Evolutionary conservation across 805 yeast genomes (phyloP), one percentile per base, ranked within the genome.

Genomic region (Candida peoriensis): DNA sequence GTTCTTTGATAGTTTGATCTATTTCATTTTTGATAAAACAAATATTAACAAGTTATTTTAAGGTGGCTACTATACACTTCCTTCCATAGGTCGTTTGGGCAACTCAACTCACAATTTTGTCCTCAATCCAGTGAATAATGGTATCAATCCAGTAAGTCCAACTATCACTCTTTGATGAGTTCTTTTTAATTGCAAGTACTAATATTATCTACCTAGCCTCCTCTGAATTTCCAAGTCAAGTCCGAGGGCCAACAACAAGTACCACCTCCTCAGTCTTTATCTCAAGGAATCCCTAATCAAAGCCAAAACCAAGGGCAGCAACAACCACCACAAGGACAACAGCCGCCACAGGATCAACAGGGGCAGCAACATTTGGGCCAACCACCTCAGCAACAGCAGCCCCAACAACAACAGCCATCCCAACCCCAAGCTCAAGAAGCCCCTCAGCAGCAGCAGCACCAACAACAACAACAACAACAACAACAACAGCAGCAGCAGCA

Each of bases 311-410:
- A 26, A 16, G 19, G 15, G 14, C 27, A 24, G n/a, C 27, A 26
- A 20, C 24, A 29, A 19, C 32, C 11, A 20, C 32, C 6, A 6
- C 15, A 7, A 9, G 12, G 33, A 23, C 30, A 28, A 9, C 22
- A 16, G 18, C 17, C 22, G 9, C 25, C 27, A 14, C 34, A 33
- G 26, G 17, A 20, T 24, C 18, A n/a, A n/a, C n/a, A n/a, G n/a
- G n/a, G n/a, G n/a, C n/a, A n/a, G n/a, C 62, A 58, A 28, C 57
- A 46, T 30, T 58, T 50, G 35, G 41, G 50, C 32, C 52, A 35
- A 17, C 48, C 37, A 36, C 42, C 43, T 36, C 40, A 30, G 24
- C 51, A 36, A 25, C 47, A 36, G 26, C 42, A 32, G 22, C 53
- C 34, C 20, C 52, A 28, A 26, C 54, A 33, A 24, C 49, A 16